These are phyloP conservation scores for Erigeron canadensis DNA, from an alignment of 129 eudicot species.

Conservation along the genomic window DNA sequence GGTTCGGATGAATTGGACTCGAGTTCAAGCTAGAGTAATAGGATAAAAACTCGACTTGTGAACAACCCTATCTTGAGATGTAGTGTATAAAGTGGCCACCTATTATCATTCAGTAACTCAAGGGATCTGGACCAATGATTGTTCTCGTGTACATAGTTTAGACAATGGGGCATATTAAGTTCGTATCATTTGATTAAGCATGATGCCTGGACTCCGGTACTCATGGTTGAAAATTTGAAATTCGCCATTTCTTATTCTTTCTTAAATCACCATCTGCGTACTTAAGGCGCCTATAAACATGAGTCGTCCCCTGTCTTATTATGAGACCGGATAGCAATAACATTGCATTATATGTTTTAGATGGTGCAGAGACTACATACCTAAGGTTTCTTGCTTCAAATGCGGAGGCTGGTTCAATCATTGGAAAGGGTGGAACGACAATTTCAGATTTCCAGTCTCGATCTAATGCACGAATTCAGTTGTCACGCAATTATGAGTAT, in stretches of 20 bases:
- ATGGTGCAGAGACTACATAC: constrained; percentile 48
- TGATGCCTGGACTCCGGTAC: neutral
- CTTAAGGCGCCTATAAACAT: constrained; percentile 15
- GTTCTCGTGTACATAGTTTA: neutral
- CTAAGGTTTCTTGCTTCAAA: constrained; percentile 90
- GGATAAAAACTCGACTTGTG: no score
- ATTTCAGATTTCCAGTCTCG: constrained; percentile 85
- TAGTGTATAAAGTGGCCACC: no score
- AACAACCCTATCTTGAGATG: no score
- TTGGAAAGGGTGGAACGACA: constrained; percentile 91
- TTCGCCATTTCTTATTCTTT: neutral
- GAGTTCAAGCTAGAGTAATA: no score
- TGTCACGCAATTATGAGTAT: constrained; percentile 87
- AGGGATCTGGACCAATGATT: neutral
- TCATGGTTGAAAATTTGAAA: no score
- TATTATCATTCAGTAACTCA: neutral
- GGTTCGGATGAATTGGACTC: no score
- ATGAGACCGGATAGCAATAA: constrained; percentile 4
- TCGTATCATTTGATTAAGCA: neutral
- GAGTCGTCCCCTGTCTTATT: neutral
- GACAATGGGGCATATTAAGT: neutral
- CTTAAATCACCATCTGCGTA: constrained; percentile 4
- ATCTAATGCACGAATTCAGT: constrained; percentile 91
- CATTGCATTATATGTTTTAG: constrained; percentile 5
- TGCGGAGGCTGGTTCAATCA: constrained; percentile 96